Conservation (phyloP, 805 yeast species). For the Saturnispora serradocipensis region DNA sequence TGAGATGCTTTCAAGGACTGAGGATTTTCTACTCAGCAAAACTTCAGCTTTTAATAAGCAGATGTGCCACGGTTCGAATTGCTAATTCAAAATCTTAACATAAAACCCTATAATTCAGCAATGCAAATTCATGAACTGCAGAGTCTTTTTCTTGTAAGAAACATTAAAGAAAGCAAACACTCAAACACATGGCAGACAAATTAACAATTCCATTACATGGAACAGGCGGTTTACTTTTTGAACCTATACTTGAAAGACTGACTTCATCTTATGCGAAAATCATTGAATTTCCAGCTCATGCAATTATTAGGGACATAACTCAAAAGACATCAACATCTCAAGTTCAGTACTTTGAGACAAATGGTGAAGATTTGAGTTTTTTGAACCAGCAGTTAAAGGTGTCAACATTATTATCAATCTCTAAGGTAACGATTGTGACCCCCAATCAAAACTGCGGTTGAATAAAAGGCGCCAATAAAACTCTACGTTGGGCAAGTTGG, state of each 20-base stretch:
- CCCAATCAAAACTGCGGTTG: slow-evolving; percentile 33
- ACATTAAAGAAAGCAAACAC: background rate
- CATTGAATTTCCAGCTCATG: slow-evolving; percentile 37
- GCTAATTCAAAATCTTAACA: background rate
- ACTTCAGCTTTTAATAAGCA: background rate
- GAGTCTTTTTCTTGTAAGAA: too few relatives aligned
- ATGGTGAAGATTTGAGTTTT: slow-evolving; percentile 21
- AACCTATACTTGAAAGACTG: slow-evolving; percentile 38
- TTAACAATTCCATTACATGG: slow-evolving; percentile 28
- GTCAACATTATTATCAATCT: slow-evolving; percentile 45
- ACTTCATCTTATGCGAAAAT: slow-evolving; percentile 29
- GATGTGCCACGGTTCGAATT: background rate
- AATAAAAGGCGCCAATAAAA: slow-evolving; percentile 30
- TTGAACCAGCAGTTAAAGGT: slow-evolving; percentile 34
- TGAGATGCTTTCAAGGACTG: background rate
- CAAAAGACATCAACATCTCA: slow-evolving; percentile 26
- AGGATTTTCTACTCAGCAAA: background rate
- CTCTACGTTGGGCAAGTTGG: slow-evolving; percentile 58
- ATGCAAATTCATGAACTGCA: background rate
- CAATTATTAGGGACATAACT: slow-evolving; percentile 34
- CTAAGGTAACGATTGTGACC: slow-evolving; percentile 25
- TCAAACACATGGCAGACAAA: background rate
- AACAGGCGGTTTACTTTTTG: slow-evolving; percentile 42
- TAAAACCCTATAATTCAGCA: background rate
- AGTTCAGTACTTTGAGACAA: slow-evolving; percentile 33